Percentiles rank a stretch among this genome's conserved stretches.
Evolutionary conservation across 176 grass and related monocot species (phyloP).

Genomic region (Olyra latifolia): DNA sequence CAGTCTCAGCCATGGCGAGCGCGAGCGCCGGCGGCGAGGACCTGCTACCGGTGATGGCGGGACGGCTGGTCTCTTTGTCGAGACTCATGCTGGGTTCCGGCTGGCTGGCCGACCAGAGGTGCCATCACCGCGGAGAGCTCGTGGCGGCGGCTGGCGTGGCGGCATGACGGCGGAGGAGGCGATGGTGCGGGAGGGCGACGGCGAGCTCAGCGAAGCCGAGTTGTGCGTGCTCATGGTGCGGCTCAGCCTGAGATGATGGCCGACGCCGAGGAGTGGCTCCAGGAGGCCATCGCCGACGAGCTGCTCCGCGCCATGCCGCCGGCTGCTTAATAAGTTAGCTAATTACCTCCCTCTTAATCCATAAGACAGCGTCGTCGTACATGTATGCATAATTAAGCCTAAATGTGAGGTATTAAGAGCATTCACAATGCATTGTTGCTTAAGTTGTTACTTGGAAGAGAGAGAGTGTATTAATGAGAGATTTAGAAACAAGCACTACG

Average conservation of each 20-base stretch:
- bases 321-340: not conserved
- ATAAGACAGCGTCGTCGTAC: not conserved
- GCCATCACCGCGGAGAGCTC: conserved; percentile 66
- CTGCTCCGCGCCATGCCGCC: not conserved
- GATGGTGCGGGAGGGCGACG: conserved; percentile 81
- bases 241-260: conserved; percentile 74
- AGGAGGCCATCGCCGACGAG: conserved; percentile 58
- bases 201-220: conserved; percentile 68
- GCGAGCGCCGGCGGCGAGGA: conserved; percentile 28
- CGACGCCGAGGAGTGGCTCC: conserved; percentile 48
- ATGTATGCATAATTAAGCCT: not conserved
- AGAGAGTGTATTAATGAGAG: too few relatives aligned
- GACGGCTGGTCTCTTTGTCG: too few relatives aligned
- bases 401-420: not conserved
- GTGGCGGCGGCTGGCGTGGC: conserved; percentile 40
- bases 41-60: conserved; percentile 74
- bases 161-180: conserved; percentile 58
- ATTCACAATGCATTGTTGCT: too few relatives aligned
- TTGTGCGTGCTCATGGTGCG: conserved; percentile 91
- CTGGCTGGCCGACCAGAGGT: conserved; percentile 56
- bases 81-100: too few relatives aligned
- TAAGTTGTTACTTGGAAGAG: too few relatives aligned
- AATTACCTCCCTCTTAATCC: not conserved
- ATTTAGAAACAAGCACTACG: too few relatives aligned
- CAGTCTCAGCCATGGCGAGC: conserved; percentile 1